A percentile compares a stretch with the other conserved stretches of the same genome.
These are phyloP conservation scores for Aspergillus sergii DNA, from an alignment of 2,329 filamentous ascomycete genomes.

Conservation along the genomic window DNA sequence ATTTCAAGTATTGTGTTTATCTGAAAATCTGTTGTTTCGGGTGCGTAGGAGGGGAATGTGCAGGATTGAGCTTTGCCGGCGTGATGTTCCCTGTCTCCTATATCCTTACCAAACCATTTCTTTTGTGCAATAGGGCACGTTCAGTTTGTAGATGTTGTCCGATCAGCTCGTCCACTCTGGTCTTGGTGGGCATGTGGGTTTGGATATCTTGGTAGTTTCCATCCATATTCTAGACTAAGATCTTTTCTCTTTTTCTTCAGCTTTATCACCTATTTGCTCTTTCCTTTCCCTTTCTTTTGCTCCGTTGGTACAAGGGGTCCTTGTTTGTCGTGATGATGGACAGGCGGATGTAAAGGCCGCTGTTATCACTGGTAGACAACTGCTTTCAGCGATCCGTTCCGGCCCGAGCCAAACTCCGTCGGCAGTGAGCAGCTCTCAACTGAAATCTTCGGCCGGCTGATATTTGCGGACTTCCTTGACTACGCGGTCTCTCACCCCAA, in stretches of 20 bases:
- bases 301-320: neutral
- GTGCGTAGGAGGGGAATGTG: slow-evolving; percentile 32
- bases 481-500: neutral
- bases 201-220: slow-evolving; percentile 17
- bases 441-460: slow-evolving; percentile 17
- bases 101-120: slow-evolving; percentile 27
- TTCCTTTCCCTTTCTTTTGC: neutral
- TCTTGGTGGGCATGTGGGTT: slow-evolving; percentile 13
- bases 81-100: slow-evolving; percentile 31
- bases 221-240: slow-evolving; percentile 15
- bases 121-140: slow-evolving; percentile 17
- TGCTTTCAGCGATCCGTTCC: slow-evolving; percentile 18
- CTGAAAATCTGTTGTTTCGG: slow-evolving; percentile 27
- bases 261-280: neutral
- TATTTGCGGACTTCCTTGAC: slow-evolving; percentile 13
- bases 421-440: neutral
- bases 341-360: neutral
- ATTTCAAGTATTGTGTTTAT: slow-evolving; percentile 31
- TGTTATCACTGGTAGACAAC: neutral
- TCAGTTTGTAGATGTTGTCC: slow-evolving; percentile 18
- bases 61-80: slow-evolving; percentile 29
- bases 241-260: neutral
- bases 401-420: slow-evolving; percentile 22
- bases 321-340: neutral
- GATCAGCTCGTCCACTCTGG: slow-evolving; percentile 11